Evolutionary conservation across 2,329 filamentous ascomycete genomes (phyloP).

Genomic region (Tolypocladium sp.): DNA sequence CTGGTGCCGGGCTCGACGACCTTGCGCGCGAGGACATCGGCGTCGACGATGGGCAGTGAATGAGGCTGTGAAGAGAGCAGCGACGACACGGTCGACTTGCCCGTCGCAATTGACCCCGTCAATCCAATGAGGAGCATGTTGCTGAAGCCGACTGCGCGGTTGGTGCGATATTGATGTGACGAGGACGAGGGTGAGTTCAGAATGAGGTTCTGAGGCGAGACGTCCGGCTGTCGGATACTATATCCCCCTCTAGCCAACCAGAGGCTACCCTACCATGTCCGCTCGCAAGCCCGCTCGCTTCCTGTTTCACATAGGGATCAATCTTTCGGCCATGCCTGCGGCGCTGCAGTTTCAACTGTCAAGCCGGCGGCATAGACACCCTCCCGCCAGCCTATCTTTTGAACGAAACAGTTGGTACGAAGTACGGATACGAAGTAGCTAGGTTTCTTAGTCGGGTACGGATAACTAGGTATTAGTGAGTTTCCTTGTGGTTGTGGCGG

Average conservation of each 20-base stretch:
- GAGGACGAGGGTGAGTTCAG: not conserved
- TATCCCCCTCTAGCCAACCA: not conserved
- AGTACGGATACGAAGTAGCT: no score
- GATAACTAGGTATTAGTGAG: no score
- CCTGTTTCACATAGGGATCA: not conserved
- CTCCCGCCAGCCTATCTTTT: no score
- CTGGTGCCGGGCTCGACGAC: slow-evolving; percentile 88
- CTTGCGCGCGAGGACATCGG: slow-evolving; percentile 82
- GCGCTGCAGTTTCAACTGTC: no score
- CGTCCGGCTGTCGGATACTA: not conserved
- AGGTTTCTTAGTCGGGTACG: no score
- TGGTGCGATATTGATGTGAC: not conserved
- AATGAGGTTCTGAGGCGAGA: not conserved
- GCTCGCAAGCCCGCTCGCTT: no score
- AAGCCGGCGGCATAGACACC: no score
- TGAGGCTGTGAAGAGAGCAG: slow-evolving; percentile 75
- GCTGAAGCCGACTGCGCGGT: not conserved
- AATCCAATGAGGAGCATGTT: slow-evolving; percentile 76
- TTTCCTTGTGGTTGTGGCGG: no score
- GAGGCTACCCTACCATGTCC: not conserved
- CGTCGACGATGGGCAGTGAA: slow-evolving; percentile 84
- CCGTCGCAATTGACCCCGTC: slow-evolving; percentile 94
- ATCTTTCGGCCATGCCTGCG: not conserved
- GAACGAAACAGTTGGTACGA: no score
- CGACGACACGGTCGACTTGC: slow-evolving; percentile 90